Evolutionary conservation across 2,329 filamentous ascomycete genomes (phyloP), one percentile per base, ranked within the genome.

Genomic region (Elsinoe australis): DNA sequence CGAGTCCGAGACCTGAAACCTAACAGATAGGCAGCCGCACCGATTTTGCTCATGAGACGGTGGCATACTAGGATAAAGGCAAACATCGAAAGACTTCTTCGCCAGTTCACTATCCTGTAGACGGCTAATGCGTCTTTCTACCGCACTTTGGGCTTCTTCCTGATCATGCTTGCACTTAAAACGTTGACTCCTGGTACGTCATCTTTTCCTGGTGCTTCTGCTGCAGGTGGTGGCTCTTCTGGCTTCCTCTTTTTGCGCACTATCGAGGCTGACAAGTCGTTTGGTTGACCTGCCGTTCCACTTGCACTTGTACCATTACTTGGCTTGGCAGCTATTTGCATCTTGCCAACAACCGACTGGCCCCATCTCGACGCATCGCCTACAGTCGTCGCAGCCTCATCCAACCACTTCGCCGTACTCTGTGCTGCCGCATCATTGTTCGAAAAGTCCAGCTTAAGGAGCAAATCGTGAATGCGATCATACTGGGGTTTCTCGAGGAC

Each of bases 381-480:
- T 53, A 34, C 53, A 44, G 59, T 56, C 9, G 52, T 54, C 3
- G 39, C 75, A 1, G 83, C 78, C 58, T 90, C 84, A 10, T 73
- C 73, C 34, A 80, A 71, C 85, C 85, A 92, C 47, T 83, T 77
- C 45, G 65, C 68, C 2, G 85, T 86, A 58, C 83, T 87, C 24
- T 71, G 70, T 1, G 67, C 69, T 0, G 83, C 80, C 39, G 82
- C 75, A 8, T 77, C 75, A 3, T 80, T 64, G 6, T 75, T 82
- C 1, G 78, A 72, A 63, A 92, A 92, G 61, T 88, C 84, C 0
- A 88, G 75, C 50, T 83, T 78, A 4, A 89, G 72, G 0, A 92
- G 70, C 7, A 87, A 66, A 55, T 87, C 84, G 15, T 79, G 72
- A 6, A 80, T 76, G 8, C 83, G 76, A 53, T 80, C 79, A 64